phyloP scores from a whole-genome alignment of 2,329 filamentous ascomycete species.

The Hypoxylon sp. region DNA sequence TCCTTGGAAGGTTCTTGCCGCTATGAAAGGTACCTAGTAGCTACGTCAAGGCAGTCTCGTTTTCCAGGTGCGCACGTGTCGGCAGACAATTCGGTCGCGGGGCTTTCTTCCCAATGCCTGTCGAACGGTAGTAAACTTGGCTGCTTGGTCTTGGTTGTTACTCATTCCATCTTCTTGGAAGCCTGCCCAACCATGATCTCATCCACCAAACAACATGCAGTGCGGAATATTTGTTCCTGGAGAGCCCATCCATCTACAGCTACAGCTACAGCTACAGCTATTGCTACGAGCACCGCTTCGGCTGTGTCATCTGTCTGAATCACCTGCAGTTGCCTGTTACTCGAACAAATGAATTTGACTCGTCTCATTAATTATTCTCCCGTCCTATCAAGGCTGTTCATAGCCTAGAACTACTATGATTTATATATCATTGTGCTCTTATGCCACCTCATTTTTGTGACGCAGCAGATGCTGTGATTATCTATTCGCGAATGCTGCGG shows the following conservation, averaged over 20 bases:
- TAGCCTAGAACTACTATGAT: conserved; percentile 7
- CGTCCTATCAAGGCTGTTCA: conserved; percentile 20
- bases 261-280: conserved; percentile 1
- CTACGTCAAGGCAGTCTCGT: conserved; percentile 33
- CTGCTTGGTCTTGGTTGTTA: neutral
- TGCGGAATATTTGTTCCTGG: conserved; percentile 38
- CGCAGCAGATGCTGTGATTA: conserved; percentile 43
- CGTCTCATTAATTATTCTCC: conserved; percentile 16
- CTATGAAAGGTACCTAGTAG: neutral
- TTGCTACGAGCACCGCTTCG: conserved; percentile 14
- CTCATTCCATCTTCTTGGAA: conserved; percentile 34
- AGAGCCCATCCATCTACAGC: conserved; percentile 19
- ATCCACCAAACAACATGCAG: conserved; percentile 12
- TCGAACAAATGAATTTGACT: conserved; percentile 28
- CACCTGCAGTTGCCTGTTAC: conserved; percentile 20
- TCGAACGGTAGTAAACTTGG: conserved; percentile 13
- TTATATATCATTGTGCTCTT: conserved; percentile 35
- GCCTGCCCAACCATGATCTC: conserved; percentile 15
- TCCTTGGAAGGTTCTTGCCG: neutral
- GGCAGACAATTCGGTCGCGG: conserved; percentile 39
- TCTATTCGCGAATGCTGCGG: conserved; percentile 43
- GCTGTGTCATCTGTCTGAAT: conserved; percentile 27
- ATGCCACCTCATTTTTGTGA: conserved; percentile 47
- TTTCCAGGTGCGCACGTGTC: conserved; percentile 35
- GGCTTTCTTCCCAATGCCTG: conserved; percentile 23